A percentile compares a stretch with the other conserved stretches of the same genome.
Conservation (phyloP, 306 rosid genomes). For the Amphicarpaea edgeworthii region DNA sequence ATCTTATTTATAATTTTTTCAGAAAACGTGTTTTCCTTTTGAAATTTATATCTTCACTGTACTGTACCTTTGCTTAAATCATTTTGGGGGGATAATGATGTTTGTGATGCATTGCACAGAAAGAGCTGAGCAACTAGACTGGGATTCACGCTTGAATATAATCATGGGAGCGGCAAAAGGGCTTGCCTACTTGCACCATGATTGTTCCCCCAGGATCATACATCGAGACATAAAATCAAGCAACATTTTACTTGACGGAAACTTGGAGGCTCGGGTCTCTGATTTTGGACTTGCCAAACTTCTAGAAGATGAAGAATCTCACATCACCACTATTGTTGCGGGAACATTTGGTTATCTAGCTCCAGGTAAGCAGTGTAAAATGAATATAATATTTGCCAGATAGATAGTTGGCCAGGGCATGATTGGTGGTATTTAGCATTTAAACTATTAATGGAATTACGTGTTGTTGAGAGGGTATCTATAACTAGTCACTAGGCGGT, state of each 20-base stretch:
- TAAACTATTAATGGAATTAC: constrained; percentile 37
- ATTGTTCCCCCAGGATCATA: constrained; percentile 96
- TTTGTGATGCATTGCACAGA: constrained; percentile 61
- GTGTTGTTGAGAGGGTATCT: constrained; percentile 3
- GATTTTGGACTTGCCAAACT: constrained; percentile 99
- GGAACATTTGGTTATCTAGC: constrained; percentile 99
- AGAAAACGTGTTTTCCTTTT: not conserved
- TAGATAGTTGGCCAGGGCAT: constrained; percentile 27
- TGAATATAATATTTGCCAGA: constrained; percentile 25
- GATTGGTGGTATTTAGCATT: constrained; percentile 28
- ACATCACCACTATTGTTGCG: constrained; percentile 95
- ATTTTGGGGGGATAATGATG: constrained; percentile 44
- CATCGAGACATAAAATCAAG: constrained; percentile 98
- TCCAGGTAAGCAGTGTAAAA: constrained; percentile 72
- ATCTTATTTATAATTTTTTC: not conserved
- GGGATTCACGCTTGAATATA: constrained; percentile 97
- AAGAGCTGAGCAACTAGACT: constrained; percentile 88
- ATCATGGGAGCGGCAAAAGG: constrained; percentile 99
- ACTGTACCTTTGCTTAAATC: constrained; percentile 20
- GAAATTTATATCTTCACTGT: not conserved
- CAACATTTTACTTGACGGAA: constrained; percentile 94
- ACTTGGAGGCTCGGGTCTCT: constrained; percentile 95
- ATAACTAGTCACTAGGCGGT: constrained; percentile 28
- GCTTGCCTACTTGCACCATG: constrained; percentile 97
- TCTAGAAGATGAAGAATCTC: constrained; percentile 95